phyloP scores from a whole-genome alignment of 306 rosid species.

The Astragalus glycyphyllos region DNA sequence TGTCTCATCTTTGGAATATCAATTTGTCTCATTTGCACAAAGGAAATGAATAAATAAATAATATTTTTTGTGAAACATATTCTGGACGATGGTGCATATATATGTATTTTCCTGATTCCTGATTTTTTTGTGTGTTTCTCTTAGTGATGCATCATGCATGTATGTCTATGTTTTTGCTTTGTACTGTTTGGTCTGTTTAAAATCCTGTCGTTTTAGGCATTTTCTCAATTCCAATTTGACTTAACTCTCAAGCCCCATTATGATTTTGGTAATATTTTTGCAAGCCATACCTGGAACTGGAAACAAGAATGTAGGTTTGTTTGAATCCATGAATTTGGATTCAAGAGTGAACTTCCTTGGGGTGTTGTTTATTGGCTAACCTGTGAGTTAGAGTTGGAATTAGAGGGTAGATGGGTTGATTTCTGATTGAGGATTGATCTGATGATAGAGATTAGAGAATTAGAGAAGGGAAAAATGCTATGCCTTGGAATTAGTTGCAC shows the following conservation, averaged over 20 bases:
- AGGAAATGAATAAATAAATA: not conserved
- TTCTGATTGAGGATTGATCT: conserved; percentile 3
- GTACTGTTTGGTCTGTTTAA: too few relatives aligned
- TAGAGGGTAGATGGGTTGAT: conserved; percentile 8
- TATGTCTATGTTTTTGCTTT: conserved; percentile 2
- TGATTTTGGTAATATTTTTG: not conserved
- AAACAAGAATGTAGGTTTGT: conserved; percentile 4
- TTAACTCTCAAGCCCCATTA: not conserved
- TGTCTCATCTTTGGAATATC: not conserved
- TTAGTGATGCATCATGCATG: not conserved
- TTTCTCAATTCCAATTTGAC: conserved; percentile 29
- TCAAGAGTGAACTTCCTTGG: not conserved
- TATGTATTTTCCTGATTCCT: conserved; percentile 13
- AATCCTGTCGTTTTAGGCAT: not conserved
- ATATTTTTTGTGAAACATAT: conserved; percentile 19
- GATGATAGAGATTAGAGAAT: conserved; percentile 7
- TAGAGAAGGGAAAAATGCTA: not conserved
- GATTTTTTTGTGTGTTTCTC: not conserved
- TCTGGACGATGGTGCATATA: conserved; percentile 36
- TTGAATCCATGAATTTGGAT: conserved; percentile 2
- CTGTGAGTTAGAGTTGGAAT: not conserved
- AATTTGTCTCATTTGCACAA: not conserved
- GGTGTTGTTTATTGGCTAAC: not conserved
- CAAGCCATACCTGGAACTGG: not conserved
- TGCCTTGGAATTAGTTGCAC: not conserved